These are phyloP conservation scores for Solanum tacnaense DNA, from an alignment of 257 asterid genomes.

Conservation along the genomic window DNA sequence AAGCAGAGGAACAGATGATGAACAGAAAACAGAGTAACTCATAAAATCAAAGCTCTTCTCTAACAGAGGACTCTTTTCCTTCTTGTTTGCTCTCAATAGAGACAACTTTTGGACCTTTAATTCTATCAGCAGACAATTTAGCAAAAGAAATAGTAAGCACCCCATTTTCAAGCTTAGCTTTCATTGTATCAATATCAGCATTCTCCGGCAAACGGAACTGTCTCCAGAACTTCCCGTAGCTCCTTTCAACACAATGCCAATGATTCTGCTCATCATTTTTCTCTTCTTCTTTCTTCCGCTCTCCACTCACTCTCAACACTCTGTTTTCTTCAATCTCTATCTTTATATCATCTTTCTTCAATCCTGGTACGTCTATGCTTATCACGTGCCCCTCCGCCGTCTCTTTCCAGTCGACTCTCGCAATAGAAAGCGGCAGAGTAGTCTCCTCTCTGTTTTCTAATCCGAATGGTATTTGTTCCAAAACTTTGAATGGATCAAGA, in stretches of 20 bases:
- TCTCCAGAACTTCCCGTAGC: slow-evolving; percentile 16
- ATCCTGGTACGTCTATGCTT: slow-evolving; percentile 13
- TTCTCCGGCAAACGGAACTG: slow-evolving; percentile 18
- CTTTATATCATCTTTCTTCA: slow-evolving; percentile 10
- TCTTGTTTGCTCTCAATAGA: background rate
- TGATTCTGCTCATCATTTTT: background rate
- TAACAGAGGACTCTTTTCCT: background rate
- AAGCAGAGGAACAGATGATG: background rate
- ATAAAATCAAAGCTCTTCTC: slow-evolving; percentile 3
- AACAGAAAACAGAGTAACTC: background rate
- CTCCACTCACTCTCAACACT: slow-evolving; percentile 7
- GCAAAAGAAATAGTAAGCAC: slow-evolving; percentile 12
- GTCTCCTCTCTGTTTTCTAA: slow-evolving; percentile 7
- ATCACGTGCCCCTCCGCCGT: slow-evolving; percentile 5
- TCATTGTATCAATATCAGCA: slow-evolving; percentile 5
- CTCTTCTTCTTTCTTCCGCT: slow-evolving; percentile 5
- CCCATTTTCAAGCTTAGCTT: slow-evolving; percentile 16
- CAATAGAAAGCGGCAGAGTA: background rate
- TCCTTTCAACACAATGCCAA: slow-evolving; percentile 15
- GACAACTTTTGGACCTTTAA: slow-evolving; percentile 10
- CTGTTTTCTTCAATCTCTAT: slow-evolving; percentile 14
- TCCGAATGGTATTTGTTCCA: slow-evolving; percentile 12
- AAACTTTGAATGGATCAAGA: slow-evolving; percentile 13
- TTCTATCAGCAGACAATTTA: slow-evolving; percentile 7
- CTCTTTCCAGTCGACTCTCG: slow-evolving; percentile 20